A percentile compares a stretch with the other conserved stretches of the same genome.
These are phyloP conservation scores for Balakata baccata DNA, from an alignment of 345 rosid species.

Conservation along the genomic window DNA sequence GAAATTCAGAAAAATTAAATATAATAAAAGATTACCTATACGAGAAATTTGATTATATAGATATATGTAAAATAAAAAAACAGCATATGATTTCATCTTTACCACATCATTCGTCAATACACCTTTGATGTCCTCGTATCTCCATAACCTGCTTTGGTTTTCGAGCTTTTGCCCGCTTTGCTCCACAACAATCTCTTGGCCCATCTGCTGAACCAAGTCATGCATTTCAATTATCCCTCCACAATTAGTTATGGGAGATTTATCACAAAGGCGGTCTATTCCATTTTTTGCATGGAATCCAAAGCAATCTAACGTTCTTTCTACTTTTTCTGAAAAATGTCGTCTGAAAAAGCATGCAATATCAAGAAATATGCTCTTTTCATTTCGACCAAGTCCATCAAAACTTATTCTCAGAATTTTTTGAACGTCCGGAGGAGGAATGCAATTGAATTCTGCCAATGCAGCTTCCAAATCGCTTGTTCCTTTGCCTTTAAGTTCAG, in stretches of 20 bases:
- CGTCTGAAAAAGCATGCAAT: neutral
- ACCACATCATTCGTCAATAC: neutral
- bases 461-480: neutral
- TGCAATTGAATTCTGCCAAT: neutral
- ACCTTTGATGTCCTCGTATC: neutral
- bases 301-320: neutral
- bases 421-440: neutral
- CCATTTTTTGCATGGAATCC: neutral
- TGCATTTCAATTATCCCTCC: neutral
- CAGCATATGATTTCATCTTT: neutral
- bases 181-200: neutral
- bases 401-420: neutral
- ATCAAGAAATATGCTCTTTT: constrained; percentile 2
- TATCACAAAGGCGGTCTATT: neutral
- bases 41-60: too few relatives aligned
- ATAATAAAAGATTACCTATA: too few relatives aligned
- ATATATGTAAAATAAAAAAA: too few relatives aligned
- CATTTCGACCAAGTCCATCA: neutral
- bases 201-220: neutral
- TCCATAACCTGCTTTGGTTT: constrained; percentile 5
- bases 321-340: accelerated
- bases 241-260: neutral
- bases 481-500: neutral
- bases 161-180: neutral
- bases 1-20: too few relatives aligned